These are phyloP conservation scores for Aristolochia californica DNA, from an alignment of 164 flowering plant species.

Conservation along the genomic window DNA sequence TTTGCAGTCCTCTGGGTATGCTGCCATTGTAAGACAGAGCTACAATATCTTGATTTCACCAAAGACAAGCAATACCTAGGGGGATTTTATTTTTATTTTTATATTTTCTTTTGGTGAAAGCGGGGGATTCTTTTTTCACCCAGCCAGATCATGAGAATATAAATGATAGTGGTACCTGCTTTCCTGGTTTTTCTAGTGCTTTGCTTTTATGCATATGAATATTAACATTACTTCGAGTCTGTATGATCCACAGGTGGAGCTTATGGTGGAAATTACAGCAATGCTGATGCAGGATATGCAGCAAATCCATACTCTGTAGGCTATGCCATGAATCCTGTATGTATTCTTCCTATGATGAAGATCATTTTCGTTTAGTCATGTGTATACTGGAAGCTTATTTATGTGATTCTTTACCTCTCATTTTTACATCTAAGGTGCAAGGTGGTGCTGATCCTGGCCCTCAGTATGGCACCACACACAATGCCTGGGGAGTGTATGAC, in stretches of 20 bases:
- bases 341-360: conserved; percentile 10
- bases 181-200: no score
- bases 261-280: conserved; percentile 53
- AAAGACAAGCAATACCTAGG: no score
- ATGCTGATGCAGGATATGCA: conserved; percentile 59
- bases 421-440: conserved; percentile 36
- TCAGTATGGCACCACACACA: conserved; percentile 67
- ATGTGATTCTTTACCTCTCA: background rate
- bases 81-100: background rate
- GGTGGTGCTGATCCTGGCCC: conserved; percentile 54
- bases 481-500: conserved; percentile 77
- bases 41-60: background rate
- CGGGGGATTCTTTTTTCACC: no score
- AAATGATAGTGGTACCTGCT: no score
- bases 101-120: no score
- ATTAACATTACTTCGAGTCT: background rate
- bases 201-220: no score
- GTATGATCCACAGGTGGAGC: conserved; percentile 29
- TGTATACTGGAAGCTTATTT: background rate
- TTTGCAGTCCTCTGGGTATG: no score
- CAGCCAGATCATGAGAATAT: no score
- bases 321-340: conserved; percentile 72
- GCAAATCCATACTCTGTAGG: conserved; percentile 53
- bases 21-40: no score
- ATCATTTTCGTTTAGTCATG: background rate